A percentile compares a stretch with the other conserved stretches of the same genome.
These are phyloP conservation scores for Hibiscus mutabilis DNA, from an alignment of 345 rosid genomes.

Conservation along the genomic window DNA sequence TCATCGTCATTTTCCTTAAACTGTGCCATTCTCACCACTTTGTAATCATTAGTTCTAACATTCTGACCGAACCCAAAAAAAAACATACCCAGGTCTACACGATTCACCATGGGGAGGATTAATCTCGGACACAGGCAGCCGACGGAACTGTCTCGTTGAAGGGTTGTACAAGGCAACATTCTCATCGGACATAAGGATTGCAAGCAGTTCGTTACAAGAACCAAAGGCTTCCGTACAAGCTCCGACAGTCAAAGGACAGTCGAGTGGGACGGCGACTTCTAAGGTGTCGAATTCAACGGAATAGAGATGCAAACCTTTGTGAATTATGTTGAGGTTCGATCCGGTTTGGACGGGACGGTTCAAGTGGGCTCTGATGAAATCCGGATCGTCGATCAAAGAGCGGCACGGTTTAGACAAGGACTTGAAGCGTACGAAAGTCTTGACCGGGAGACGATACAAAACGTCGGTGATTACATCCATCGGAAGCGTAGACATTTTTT, in stretches of 20 bases:
- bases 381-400: conserved; percentile 7
- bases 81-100: conserved; percentile 18
- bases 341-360: neutral
- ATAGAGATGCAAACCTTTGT: conserved; percentile 13
- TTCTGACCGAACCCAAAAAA: conserved; percentile 24
- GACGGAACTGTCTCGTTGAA: neutral
- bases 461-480: conserved; percentile 14
- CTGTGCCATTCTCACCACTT: conserved; percentile 21
- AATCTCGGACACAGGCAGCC: conserved; percentile 1
- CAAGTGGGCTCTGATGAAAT: conserved; percentile 3
- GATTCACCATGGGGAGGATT: conserved; percentile 6
- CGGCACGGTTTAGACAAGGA: conserved; percentile 2
- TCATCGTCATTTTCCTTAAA: conserved; percentile 14
- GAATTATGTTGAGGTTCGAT: conserved; percentile 12
- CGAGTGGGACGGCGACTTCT: neutral
- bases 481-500: conserved; percentile 3
- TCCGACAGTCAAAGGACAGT: neutral
- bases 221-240: conserved; percentile 7
- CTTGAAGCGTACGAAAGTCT: conserved; percentile 9
- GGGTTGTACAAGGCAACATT: conserved; percentile 12
- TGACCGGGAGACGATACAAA: conserved; percentile 2
- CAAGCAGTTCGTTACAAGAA: conserved; percentile 10
- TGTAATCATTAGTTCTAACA: conserved; percentile 10
- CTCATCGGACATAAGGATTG: neutral
- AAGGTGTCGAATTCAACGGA: conserved; percentile 4